phyloP scores from a whole-genome alignment of 2,329 filamentous ascomycete species.

The Bipolaris gigantea region DNA sequence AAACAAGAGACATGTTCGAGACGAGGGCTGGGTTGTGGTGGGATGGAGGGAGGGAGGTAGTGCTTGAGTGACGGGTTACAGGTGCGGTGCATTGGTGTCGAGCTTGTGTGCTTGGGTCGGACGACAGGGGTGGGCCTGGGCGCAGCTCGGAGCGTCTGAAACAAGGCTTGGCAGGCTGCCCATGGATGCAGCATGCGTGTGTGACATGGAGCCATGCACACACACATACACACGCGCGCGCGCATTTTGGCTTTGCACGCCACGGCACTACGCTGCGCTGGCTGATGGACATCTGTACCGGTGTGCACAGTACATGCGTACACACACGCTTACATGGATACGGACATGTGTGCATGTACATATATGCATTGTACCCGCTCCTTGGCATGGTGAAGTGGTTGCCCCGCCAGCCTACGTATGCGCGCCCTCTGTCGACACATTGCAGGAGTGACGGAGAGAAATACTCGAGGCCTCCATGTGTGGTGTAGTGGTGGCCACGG shows the following conservation, averaged over 20 bases:
- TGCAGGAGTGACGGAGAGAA: background rate
- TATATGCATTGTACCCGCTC: background rate
- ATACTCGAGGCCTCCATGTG: no score
- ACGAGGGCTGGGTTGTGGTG: background rate
- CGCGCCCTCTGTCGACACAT: background rate
- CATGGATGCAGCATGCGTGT: background rate
- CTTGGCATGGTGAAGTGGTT: background rate
- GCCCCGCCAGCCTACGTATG: background rate
- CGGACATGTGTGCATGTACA: no score
- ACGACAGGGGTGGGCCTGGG: conserved; percentile 6
- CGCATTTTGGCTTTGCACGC: background rate
- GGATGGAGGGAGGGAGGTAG: background rate
- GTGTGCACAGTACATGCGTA: no score
- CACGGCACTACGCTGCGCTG: no score
- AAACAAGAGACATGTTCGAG: conserved; percentile 60
- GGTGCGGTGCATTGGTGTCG: conserved; percentile 6
- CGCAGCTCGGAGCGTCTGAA: conserved; percentile 4
- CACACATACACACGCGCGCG: background rate
- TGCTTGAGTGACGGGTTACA: conserved; percentile 1
- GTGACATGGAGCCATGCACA: background rate
- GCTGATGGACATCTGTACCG: no score
- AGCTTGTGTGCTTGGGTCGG: background rate
- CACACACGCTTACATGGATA: no score
- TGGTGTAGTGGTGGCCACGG: background rate
- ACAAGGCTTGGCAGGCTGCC: conserved; percentile 6